phyloP scores from a whole-genome alignment of 495 filamentous ascomycete species.

The Hamigera avellanea region DNA sequence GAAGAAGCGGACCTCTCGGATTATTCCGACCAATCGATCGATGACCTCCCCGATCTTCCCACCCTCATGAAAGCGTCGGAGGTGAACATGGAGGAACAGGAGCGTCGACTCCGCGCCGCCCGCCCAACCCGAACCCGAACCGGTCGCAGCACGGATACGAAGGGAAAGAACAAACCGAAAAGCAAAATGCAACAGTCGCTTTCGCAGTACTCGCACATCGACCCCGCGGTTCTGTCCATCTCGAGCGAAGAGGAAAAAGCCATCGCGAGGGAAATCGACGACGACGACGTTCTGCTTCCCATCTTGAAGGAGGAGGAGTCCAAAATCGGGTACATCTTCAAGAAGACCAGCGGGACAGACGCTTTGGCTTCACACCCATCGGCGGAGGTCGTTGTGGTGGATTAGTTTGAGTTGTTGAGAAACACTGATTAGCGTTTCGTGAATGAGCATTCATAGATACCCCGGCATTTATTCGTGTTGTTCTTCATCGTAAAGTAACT shows the following conservation, averaged over 20 bases:
- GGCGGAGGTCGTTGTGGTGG: no score
- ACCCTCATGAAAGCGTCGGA: slow-evolving; percentile 45
- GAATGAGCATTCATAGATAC: no score
- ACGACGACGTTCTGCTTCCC: slow-evolving; percentile 51
- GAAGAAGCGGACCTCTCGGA: slow-evolving; percentile 14
- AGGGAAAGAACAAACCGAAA: slow-evolving; percentile 16
- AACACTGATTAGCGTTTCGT: no score
- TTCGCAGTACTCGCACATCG: slow-evolving; percentile 58
- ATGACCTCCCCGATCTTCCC: slow-evolving; percentile 29
- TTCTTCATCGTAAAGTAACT: no score
- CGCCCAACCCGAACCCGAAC: slow-evolving; percentile 1
- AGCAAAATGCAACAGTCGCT: slow-evolving; percentile 45
- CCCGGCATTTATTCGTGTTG: no score
- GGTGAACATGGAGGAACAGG: slow-evolving; percentile 50
- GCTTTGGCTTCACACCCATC: neutral
- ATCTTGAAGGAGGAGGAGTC: slow-evolving; percentile 50
- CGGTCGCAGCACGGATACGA: slow-evolving; percentile 1
- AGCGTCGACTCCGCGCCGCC: slow-evolving; percentile 31
- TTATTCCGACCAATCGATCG: slow-evolving; percentile 22
- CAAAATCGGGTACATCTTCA: slow-evolving; percentile 55
- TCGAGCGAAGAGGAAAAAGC: slow-evolving; percentile 15
- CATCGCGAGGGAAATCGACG: slow-evolving; percentile 30
- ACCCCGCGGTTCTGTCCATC: slow-evolving; percentile 31
- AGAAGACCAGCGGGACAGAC: slow-evolving; percentile 37
- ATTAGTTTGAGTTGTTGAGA: no score